Base-by-base conservation (phyloP, 1,284 basidiomycete species). In the Heterobasidion irregulare region DNA sequence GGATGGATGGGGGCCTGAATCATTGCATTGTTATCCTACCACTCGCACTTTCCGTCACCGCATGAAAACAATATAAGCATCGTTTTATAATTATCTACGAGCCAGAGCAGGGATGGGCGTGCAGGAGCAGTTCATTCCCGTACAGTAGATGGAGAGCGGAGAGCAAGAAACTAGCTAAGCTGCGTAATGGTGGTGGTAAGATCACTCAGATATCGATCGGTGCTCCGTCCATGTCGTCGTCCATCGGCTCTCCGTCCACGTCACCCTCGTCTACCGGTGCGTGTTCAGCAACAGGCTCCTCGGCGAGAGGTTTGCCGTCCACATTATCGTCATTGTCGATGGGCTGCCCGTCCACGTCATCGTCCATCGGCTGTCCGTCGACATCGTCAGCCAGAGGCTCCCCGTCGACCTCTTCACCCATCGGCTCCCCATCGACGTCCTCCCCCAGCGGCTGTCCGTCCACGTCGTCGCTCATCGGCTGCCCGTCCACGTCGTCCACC, bases 311-410 rank as follows among this genome's bases (percentile, higher is more conserved):
- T 26, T 26, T 26, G 26, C 26, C 26, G 26, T 26, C 26, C 5
- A 26, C 4, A 26, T 26, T 5, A 26, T 26, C 26, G 4, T 26
- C 4, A 5, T 26, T 7, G 38, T 47, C 18, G 9, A 47, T 47
- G 10, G 46, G 46, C 18, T 10, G 12, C 18, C 46, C 76, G 62
- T 79, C 78, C 2, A 75, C 41, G 60, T 75, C 71, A 35, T 72
- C 74, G 47, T 26, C 43, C 56, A 73, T 64, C 0, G 79, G 75
- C 33, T 72, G 73, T 7, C 78, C 80, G 63, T 83, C 80, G 6
- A 84, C 60, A 60, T 82, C 77, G 33, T 64, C 41, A n/a, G 16
- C 47, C 35, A 73, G 53, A 12, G 65, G 69, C 26, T 64, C 71
- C 18, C 70, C 60, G 38, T 71, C 70, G 35, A 71, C 58, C 35